phyloP scores from a whole-genome alignment of 768 basidiomycete species.

The Amanita pseudoporphyria region DNA sequence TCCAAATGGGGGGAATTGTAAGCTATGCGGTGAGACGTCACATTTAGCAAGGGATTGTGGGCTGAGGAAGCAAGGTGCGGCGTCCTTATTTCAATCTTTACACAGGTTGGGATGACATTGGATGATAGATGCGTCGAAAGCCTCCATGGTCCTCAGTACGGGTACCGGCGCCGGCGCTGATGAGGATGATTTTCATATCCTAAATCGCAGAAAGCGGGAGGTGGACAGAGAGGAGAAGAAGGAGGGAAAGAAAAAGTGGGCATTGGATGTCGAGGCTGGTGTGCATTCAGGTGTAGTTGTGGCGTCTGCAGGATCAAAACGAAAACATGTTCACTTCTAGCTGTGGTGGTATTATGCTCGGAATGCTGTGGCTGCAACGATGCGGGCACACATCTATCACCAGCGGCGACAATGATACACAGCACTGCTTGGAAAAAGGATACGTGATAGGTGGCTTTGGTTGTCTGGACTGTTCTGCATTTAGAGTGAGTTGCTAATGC shows the following conservation, averaged over 20 bases:
- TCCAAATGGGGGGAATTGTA: constrained; percentile 86
- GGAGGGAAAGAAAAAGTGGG: constrained; percentile 31
- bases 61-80: constrained; percentile 47
- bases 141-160: constrained; percentile 30
- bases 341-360: no score
- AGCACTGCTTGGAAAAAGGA: no score
- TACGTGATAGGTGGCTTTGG: no score
- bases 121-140: constrained; percentile 27
- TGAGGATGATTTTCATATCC: constrained; percentile 88
- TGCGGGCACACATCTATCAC: no score
- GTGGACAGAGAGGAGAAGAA: constrained; percentile 51
- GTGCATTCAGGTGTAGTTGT: constrained; percentile 31
- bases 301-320: constrained; percentile 16
- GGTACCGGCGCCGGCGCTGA: constrained; percentile 67
- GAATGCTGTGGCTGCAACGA: no score
- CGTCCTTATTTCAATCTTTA: neutral
- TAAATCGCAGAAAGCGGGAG: constrained; percentile 55
- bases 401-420: no score
- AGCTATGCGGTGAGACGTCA: constrained; percentile 75
- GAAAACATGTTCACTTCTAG: constrained; percentile 3
- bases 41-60: constrained; percentile 84
- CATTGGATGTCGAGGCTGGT: constrained; percentile 33
- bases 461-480: no score
- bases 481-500: no score
- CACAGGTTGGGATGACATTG: constrained; percentile 3